A percentile compares a stretch with the other conserved stretches of the same genome.
Conservation (phyloP, 305 asterid species). For the Fraxinus greggii region DNA sequence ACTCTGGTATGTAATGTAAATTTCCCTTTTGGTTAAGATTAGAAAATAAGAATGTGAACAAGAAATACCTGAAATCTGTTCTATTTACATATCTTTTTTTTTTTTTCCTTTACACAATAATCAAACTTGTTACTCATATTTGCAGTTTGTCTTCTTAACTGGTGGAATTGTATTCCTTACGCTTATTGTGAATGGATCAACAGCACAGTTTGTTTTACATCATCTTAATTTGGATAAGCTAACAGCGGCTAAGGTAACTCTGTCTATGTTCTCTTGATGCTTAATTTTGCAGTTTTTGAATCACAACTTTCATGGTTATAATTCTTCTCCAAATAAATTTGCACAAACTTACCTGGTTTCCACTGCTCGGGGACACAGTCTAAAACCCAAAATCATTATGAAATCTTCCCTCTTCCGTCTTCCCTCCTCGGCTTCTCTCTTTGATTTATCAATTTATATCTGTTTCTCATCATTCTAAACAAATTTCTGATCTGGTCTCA, state of each 20-base stretch:
- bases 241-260: slow-evolving; percentile 74
- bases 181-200: slow-evolving; percentile 90
- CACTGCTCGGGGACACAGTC: not conserved
- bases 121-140: slow-evolving; percentile 26
- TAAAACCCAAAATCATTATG: not conserved
- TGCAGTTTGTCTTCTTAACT: slow-evolving; percentile 98
- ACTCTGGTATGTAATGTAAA: slow-evolving; percentile 60
- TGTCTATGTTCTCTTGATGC: not conserved
- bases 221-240: slow-evolving; percentile 71
- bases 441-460: not conserved
- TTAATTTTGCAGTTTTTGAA: not conserved
- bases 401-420: not conserved
- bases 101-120: slow-evolving; percentile 4
- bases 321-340: not conserved
- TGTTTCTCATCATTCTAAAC: not conserved
- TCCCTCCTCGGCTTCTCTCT: not conserved
- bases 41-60: not conserved
- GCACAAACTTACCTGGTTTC: not conserved
- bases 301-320: not conserved
- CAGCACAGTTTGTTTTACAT: slow-evolving; percentile 79
- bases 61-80: not conserved
- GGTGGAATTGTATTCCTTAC: slow-evolving; percentile 96
- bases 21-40: slow-evolving; percentile 4
- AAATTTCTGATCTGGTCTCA: not conserved
- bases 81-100: not conserved